Evolutionary conservation across 495 filamentous ascomycete species (phyloP).

Genomic region (Tetracladium setigerum): DNA sequence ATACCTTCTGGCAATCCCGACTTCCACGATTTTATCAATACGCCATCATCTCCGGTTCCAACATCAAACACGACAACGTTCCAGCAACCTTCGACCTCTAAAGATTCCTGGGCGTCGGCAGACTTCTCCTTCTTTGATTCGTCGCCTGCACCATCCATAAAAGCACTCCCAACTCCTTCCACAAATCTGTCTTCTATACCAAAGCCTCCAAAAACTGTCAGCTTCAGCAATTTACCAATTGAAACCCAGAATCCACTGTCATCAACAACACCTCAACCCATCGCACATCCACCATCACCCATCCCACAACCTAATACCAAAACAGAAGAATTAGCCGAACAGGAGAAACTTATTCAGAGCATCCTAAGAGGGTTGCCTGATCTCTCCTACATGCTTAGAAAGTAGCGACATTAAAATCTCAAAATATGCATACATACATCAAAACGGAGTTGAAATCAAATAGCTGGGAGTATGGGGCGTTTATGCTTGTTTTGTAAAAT

Average conservation of each 20-base stretch:
- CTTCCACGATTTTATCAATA: too few species aligned
- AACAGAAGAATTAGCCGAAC: conserved; percentile 18
- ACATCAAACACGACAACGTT: too few species aligned
- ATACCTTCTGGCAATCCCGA: too few species aligned
- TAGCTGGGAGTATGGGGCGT: too few species aligned
- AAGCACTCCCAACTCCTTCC: not conserved
- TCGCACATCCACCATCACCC: not conserved
- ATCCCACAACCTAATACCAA: conserved; percentile 9
- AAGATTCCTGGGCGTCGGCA: conserved; percentile 27
- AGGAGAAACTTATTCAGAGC: conserved; percentile 27
- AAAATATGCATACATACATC: too few species aligned
- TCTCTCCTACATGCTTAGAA: conserved; percentile 45
- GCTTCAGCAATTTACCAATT: conserved; percentile 6
- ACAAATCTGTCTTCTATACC: conserved; percentile 3
- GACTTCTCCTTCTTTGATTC: conserved; percentile 33
- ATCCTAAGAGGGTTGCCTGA: conserved; percentile 39
- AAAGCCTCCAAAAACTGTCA: conserved; percentile 14
- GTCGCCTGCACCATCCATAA: conserved; percentile 3
- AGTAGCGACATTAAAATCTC: too few species aligned
- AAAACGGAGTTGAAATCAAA: too few species aligned
- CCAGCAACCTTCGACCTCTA: conserved; percentile 4
- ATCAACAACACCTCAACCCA: not conserved
- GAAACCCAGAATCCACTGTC: too few species aligned
- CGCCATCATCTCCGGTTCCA: too few species aligned
- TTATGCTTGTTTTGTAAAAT: too few species aligned